Conservation (phyloP, 1,284 basidiomycete species). For the Apiotrichum akiyoshidainum region DNA sequence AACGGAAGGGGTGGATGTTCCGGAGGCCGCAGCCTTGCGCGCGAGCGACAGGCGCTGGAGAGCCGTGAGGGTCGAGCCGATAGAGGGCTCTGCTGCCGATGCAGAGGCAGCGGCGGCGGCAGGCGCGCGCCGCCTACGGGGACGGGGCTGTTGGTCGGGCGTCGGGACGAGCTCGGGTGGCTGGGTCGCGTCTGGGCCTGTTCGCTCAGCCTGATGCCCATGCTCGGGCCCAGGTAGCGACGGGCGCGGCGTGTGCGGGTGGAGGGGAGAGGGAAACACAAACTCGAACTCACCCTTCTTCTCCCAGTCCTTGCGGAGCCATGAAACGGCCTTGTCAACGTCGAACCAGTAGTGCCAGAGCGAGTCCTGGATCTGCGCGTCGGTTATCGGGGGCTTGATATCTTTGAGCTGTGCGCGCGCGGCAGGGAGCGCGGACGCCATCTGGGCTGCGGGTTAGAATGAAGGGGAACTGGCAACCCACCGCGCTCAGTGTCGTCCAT, state of each 20-base stretch:
- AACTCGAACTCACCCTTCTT: constrained; percentile 71
- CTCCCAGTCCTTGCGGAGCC: constrained; percentile 59
- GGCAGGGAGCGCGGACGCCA: constrained; percentile 66
- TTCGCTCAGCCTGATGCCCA: constrained; percentile 6
- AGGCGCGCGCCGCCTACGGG: not conserved
- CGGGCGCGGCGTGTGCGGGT: constrained; percentile 1
- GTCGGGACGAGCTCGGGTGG: constrained; percentile 34
- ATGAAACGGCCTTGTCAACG: constrained; percentile 69
- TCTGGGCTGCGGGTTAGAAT: constrained; percentile 59
- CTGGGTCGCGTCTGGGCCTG: constrained; percentile 27
- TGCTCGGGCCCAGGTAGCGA: not conserved
- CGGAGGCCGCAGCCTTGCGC: constrained; percentile 29
- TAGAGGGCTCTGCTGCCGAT: constrained; percentile 5
- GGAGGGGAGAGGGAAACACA: not conserved
- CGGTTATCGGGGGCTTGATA: constrained; percentile 66
- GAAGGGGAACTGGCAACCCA: constrained; percentile 56
- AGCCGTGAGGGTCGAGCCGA: constrained; percentile 61
- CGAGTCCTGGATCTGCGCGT: constrained; percentile 70
- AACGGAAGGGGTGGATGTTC: not conserved
- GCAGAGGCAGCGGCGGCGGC: not conserved
- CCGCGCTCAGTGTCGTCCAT: constrained; percentile 39
- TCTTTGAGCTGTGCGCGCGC: constrained; percentile 67
- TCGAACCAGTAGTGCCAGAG: constrained; percentile 91
- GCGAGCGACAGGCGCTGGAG: constrained; percentile 62
- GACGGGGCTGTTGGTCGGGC: constrained; percentile 36